These are phyloP conservation scores for Galerina sulciceps DNA, from an alignment of 768 basidiomycete genomes.

Conservation along the genomic window DNA sequence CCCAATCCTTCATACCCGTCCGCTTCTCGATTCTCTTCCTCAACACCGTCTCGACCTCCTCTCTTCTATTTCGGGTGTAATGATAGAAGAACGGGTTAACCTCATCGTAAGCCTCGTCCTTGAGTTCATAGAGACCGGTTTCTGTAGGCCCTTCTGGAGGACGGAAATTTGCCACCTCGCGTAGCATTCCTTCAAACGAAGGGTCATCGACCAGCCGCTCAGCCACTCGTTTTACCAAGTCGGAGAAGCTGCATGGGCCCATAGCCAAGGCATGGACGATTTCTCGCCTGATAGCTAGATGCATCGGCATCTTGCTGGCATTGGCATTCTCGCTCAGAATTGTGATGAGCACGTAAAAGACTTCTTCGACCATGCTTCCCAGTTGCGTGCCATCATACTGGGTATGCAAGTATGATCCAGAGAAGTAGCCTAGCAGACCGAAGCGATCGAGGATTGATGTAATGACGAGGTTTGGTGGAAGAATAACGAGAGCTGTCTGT, in stretches of 20 bases:
- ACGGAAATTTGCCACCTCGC: conserved; percentile 80
- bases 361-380: conserved; percentile 89
- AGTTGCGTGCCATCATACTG: conserved; percentile 74
- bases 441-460: conserved; percentile 91
- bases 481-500: conserved; percentile 79
- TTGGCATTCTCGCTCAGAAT: conserved; percentile 83
- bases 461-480: conserved; percentile 80
- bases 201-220: conserved; percentile 87
- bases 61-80: conserved; percentile 91
- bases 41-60: conserved; percentile 84
- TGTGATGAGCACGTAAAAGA: conserved; percentile 85
- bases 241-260: conserved; percentile 87
- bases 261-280: conserved; percentile 90
- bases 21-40: conserved; percentile 69
- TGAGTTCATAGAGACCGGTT: conserved; percentile 86
- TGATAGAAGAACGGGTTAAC: conserved; percentile 97
- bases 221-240: conserved; percentile 88
- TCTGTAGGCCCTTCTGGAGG: conserved; percentile 80
- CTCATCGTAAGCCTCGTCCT: conserved; percentile 80
- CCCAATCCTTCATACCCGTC: conserved; percentile 46
- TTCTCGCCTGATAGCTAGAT: conserved; percentile 74
- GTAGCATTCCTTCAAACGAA: conserved; percentile 78
- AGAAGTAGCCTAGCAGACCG: conserved; percentile 80
- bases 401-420: conserved; percentile 57
- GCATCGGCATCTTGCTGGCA: conserved; percentile 68